These are phyloP conservation scores for Trichosanthes cucumerina DNA, from an alignment of 306 rosid genomes.

Conservation along the genomic window DNA sequence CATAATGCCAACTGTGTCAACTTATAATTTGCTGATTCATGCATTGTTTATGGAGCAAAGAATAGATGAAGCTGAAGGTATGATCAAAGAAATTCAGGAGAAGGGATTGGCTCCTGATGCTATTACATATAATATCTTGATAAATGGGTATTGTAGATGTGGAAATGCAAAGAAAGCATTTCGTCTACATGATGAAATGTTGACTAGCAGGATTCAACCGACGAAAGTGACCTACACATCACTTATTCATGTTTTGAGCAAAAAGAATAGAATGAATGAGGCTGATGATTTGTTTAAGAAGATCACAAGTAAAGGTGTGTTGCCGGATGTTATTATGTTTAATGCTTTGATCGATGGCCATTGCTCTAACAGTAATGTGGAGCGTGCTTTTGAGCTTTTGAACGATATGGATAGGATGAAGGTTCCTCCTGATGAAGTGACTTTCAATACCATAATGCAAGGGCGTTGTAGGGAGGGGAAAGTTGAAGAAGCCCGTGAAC, in stretches of 20 bases:
- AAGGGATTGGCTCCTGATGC: slow-evolving; percentile 52
- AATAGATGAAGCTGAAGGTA: slow-evolving; percentile 40
- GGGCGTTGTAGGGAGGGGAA: slow-evolving; percentile 69
- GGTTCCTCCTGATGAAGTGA: slow-evolving; percentile 64
- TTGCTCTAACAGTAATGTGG: slow-evolving; percentile 48
- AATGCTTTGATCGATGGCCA: slow-evolving; percentile 83
- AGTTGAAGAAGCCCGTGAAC: slow-evolving; percentile 77
- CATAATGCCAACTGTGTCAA: slow-evolving; percentile 36
- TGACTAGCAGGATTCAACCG: slow-evolving; percentile 38
- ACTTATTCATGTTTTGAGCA: slow-evolving; percentile 53
- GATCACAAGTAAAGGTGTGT: slow-evolving; percentile 35
- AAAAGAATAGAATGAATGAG: slow-evolving; percentile 51
- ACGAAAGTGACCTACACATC: slow-evolving; percentile 68
- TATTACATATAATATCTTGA: slow-evolving; percentile 65
- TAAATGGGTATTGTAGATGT: slow-evolving; percentile 66
- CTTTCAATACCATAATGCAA: slow-evolving; percentile 84
- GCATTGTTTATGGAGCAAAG: slow-evolving; percentile 63
- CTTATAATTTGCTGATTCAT: slow-evolving; percentile 75
- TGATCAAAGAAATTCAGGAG: slow-evolving; percentile 53
- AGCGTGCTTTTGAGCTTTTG: slow-evolving; percentile 47
- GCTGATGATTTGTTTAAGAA: slow-evolving; percentile 59
- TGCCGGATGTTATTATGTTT: slow-evolving; percentile 58
- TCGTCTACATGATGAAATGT: slow-evolving; percentile 48
- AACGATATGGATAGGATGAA: slow-evolving; percentile 60
- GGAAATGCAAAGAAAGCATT: slow-evolving; percentile 64